These are phyloP conservation scores for Sanghuangporus sanghuang DNA, from an alignment of 1,284 basidiomycete species.

Conservation along the genomic window DNA sequence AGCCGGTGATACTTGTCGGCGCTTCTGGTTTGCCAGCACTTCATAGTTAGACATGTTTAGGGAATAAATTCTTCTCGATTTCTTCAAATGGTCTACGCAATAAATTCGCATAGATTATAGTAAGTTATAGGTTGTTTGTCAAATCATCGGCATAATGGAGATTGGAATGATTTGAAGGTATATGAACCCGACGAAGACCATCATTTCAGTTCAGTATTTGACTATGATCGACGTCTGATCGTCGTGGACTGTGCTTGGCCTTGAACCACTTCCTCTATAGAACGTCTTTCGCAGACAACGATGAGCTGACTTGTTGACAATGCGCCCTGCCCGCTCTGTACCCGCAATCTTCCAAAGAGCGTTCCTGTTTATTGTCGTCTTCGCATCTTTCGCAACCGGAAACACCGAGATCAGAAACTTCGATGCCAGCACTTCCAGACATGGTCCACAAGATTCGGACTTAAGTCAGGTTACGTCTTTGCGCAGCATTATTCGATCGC, in stretches of 20 bases:
- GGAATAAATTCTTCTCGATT: too few relatives aligned
- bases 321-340: neutral
- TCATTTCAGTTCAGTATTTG: neutral
- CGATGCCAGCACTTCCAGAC: constrained; percentile 22
- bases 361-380: neutral
- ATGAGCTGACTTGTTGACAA: neutral
- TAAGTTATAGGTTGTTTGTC: too few relatives aligned
- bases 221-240: neutral
- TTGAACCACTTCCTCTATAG: neutral
- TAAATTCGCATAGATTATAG: neutral
- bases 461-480: constrained; percentile 19
- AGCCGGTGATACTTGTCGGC: too few relatives aligned
- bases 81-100: neutral
- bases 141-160: too few relatives aligned
- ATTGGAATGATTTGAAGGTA: too few relatives aligned
- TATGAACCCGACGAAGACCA: too few relatives aligned
- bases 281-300: neutral
- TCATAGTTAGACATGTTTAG: too few relatives aligned
- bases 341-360: neutral
- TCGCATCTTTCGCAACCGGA: constrained; percentile 24
- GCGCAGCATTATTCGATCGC: neutral
- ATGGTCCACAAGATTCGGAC: constrained; percentile 13
- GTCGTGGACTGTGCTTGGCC: too few relatives aligned
- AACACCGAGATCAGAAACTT: constrained; percentile 70
- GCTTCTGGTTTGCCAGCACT: too few relatives aligned